Conservation (phyloP, 169 alveolate species). For the Plasmodium vivax region DNA sequence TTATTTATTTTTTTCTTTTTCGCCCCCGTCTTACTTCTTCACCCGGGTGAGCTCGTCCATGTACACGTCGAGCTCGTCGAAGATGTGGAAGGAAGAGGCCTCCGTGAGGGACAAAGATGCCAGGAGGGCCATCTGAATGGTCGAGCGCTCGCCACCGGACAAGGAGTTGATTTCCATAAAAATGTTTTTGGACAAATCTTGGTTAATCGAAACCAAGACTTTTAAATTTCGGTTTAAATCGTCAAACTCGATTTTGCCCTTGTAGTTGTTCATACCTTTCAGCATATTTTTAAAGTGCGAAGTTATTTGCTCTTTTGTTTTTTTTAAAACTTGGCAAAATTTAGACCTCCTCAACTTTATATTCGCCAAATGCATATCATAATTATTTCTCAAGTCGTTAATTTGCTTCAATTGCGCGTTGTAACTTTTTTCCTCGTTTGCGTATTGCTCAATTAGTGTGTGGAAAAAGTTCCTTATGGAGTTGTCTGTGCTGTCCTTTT, state of each 20-base stretch:
- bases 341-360: constrained; percentile 35
- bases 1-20: not conserved
- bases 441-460: constrained; percentile 44
- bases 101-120: constrained; percentile 79
- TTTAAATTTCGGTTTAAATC: constrained; percentile 34
- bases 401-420: constrained; percentile 45
- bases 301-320: constrained; percentile 52
- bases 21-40: constrained; percentile 25
- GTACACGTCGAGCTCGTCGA: constrained; percentile 81
- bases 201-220: constrained; percentile 61
- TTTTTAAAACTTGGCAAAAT: constrained; percentile 12
- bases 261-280: constrained; percentile 60
- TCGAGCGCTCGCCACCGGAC: constrained; percentile 81
- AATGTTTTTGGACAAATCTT: constrained; percentile 34
- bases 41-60: constrained; percentile 82
- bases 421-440: constrained; percentile 46
- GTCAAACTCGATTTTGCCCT: constrained; percentile 62
- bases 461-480: constrained; percentile 29
- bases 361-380: constrained; percentile 65
- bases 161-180: constrained; percentile 76
- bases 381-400: constrained; percentile 46
- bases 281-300: constrained; percentile 44
- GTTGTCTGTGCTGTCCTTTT: constrained; percentile 49
- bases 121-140: constrained; percentile 78
- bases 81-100: constrained; percentile 78